Base-by-base conservation (phyloP, 495 filamentous ascomycete species). In the Emericellopsis terricola region DNA sequence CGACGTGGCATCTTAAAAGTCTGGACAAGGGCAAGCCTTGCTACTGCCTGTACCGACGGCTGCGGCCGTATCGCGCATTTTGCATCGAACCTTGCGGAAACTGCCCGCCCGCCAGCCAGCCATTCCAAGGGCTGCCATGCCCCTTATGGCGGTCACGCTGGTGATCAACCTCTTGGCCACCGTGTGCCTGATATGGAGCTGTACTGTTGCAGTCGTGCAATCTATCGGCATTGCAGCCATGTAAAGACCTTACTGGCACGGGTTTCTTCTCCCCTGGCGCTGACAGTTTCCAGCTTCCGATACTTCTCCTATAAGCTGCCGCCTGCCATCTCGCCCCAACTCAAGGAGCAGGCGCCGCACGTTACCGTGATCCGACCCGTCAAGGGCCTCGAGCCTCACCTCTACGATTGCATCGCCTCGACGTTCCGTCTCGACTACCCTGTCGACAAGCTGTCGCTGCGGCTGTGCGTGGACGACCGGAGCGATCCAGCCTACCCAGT, bases 341-440 rank as follows among this genome's bases (percentile, higher is more conserved):
- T 46, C 68, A 3, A 51, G 14, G 42, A 63, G 33, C 51, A 68
- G 31, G 51, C 74, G 10, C 84, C 84, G n/a, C 81, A 85, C 57
- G 65, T 97, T 45, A 94, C 86, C 19, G 70, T 91, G 38, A 83
- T 99, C 39, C 81, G 91, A 3, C 91, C 91, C 0, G 73, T 91
- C 37, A 94, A 94, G 56, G 91, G 87, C 38, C 68, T 92, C 28
- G 91, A 99, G 46, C 76, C 81, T 1, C 68, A 77, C 44, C 73
- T 96, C 17, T 93, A 91, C 58, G 80, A 89, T 42, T 94, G 89
- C 40, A 76, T 99, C 24, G 76, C 82, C n/a, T 77, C 87, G 11
- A 83, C 79, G 14, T 92, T 94, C 57, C 71, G 63, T 16, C 83
- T 92, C 40, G 64, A 65, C 29, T 99, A 96, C 48, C 84, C 85